Percentiles rank a stretch among this genome's conserved stretches.
Conservation (phyloP, 352 stramenopile genomes). For the Phytopythium mirpurense region DNA sequence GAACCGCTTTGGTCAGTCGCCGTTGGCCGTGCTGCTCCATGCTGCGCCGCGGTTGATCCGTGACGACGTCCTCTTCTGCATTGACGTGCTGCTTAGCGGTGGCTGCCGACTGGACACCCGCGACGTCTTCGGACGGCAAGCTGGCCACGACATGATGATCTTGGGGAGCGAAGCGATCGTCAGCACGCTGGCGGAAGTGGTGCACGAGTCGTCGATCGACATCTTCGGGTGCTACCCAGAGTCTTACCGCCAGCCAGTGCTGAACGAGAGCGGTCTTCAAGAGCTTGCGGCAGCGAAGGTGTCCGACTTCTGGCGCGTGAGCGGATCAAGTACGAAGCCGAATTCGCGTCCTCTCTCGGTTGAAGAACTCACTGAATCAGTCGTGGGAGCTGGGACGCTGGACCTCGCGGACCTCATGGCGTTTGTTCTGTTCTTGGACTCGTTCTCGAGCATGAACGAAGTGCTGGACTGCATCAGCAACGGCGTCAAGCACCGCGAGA, state of each 20-base stretch:
- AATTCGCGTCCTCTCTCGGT: constrained; percentile 7
- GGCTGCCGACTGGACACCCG: constrained; percentile 41
- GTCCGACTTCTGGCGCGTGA: constrained; percentile 16
- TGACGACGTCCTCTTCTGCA: constrained; percentile 31
- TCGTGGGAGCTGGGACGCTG: constrained; percentile 31
- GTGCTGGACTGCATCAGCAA: constrained; percentile 49
- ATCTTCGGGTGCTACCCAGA: constrained; percentile 60
- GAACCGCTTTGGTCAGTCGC: constrained; percentile 72
- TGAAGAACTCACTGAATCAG: constrained; percentile 28
- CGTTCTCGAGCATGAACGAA: constrained; percentile 58
- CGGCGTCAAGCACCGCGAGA: constrained; percentile 31
- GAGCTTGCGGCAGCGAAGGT: constrained; percentile 1
- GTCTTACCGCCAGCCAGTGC: constrained; percentile 36
- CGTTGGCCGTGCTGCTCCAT: constrained; percentile 45
- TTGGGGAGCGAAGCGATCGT: constrained; percentile 28
- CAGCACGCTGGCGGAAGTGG: constrained; percentile 18
- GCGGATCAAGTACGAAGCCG: constrained; percentile 8
- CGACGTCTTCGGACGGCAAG: constrained; percentile 63
- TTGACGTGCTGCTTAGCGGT: constrained; percentile 46
- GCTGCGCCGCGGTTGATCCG: constrained; percentile 11
- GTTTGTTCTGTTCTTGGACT: constrained; percentile 70
- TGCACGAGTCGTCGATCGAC: constrained; percentile 29
- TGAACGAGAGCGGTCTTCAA: constrained; percentile 10
- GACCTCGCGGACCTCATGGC: constrained; percentile 58
- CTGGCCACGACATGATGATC: constrained; percentile 46